Evolutionary conservation across 129 eudicot species (phyloP).

Genomic region (Flaveria robusta): DNA sequence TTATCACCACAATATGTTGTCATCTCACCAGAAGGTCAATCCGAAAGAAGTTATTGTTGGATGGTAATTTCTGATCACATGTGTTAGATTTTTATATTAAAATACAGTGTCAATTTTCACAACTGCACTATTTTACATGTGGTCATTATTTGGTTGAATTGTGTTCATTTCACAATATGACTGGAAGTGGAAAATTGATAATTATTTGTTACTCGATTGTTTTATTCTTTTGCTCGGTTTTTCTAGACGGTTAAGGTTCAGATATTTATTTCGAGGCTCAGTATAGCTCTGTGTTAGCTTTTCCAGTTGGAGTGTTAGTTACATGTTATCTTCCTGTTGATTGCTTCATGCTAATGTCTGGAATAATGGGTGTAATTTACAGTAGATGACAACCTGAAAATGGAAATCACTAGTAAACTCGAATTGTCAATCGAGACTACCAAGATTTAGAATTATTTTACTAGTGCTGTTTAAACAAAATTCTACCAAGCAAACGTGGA

Average conservation of each 20-base stretch:
- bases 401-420: background rate
- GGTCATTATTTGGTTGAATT: background rate
- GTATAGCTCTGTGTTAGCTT: too few species aligned
- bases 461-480: background rate
- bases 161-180: background rate
- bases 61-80: slow-evolving; percentile 55
- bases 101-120: background rate
- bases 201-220: background rate
- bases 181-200: background rate
- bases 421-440: background rate
- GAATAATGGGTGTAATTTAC: background rate
- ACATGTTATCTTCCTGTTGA: too few species aligned
- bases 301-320: background rate
- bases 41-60: slow-evolving; percentile 96
- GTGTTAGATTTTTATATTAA: background rate
- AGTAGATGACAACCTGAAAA: background rate
- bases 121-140: background rate
- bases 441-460: background rate
- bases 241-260: too few species aligned
- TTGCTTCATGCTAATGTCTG: background rate
- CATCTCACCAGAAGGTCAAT: slow-evolving; percentile 91
- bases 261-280: too few species aligned
- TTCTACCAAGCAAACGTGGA: background rate
- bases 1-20: slow-evolving; percentile 86
- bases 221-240: background rate